Percentiles rank a stretch among this genome's conserved stretches.
phyloP scores from a whole-genome alignment of 2,329 filamentous ascomycete species.

The Parasarocladium wereldwijsianum region DNA sequence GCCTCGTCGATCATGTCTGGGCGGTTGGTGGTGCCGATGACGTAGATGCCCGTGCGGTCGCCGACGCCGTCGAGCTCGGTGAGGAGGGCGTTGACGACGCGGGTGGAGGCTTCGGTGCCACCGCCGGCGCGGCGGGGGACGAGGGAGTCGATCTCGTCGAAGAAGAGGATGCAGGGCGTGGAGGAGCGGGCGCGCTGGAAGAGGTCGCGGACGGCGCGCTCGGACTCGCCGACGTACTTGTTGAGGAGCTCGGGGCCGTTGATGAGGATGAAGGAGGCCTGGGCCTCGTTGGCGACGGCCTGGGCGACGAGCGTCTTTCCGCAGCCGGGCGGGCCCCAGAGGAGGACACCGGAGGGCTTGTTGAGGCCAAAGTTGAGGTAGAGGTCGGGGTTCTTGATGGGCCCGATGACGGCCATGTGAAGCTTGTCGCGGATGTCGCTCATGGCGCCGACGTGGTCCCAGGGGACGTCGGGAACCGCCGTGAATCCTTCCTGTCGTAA shows the following conservation, averaged over 20 bases:
- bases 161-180: constrained; percentile 90
- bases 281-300: constrained; percentile 86
- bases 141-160: constrained; percentile 90
- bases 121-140: constrained; percentile 70
- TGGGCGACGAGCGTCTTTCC: constrained; percentile 95
- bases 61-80: constrained; percentile 84
- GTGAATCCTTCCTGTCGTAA: constrained; percentile 84
- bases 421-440: constrained; percentile 67
- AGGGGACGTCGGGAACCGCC: constrained; percentile 84
- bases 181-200: constrained; percentile 79
- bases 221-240: constrained; percentile 94
- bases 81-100: constrained; percentile 88
- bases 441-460: constrained; percentile 82
- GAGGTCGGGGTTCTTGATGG: constrained; percentile 67
- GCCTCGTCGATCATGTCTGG: constrained; percentile 95
- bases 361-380: constrained; percentile 68
- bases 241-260: constrained; percentile 93
- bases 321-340: constrained; percentile 94
- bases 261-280: constrained; percentile 96
- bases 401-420: constrained; percentile 72
- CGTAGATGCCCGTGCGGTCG: constrained; percentile 72
- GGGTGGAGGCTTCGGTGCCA: constrained; percentile 67
- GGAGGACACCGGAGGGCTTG: constrained; percentile 71
- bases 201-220: constrained; percentile 81
- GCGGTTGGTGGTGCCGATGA: constrained; percentile 88